Base-by-base conservation (phyloP, 257 asterid genomes). In the Lavandula angustifolia region DNA sequence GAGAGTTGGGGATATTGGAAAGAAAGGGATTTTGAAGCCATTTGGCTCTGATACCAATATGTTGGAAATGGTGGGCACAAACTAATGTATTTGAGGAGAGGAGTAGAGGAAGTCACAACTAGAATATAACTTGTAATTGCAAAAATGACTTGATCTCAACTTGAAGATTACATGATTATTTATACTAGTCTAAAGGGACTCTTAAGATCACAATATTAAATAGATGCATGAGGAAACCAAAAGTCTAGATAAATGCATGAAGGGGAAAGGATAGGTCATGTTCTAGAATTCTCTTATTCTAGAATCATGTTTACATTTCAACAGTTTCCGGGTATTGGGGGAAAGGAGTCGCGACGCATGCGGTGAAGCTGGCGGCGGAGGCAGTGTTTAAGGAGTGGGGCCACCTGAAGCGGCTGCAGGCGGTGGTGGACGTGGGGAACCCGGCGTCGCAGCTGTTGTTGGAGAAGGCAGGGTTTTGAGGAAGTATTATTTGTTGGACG, bases 391-490 rank as follows among this genome's bases (percentile, higher is more conserved):
- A 34, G 0, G 89, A 80, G 71, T 78, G 77, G 82, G 50, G 62
- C 3, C 42, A 71, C 22, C 29, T 80, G 55, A 52, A 57, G 65
- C 78, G 83, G 76, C 81, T 83, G 14, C 72, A 82, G 40, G 85
- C 81, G 9, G 33, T 67, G 3, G 84, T 75, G 9, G 71, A 73
- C 67, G 67, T 57, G 11, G 79, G 42, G 1, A 75, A 82, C n/a
- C 43, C 34, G 49, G 82, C 69, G 1, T 83, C 86, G 2, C 88
- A 76, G 31, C 65, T 78, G 66, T 85, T 82, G 14, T 16, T 82
- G 53, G 79, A 76, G 70, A 79, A 82, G 32, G 75, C 66, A 11
- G 83, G 85, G 16, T 80, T 22, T 42, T 80, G 10, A 78, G 81
- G 5, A 54, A 31, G 4, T 54, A 54, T 54, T 40, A 18, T 7